Evolutionary conservation across 2,329 filamentous ascomycete species (phyloP).

Genomic region (Hypoxylon sp.): DNA sequence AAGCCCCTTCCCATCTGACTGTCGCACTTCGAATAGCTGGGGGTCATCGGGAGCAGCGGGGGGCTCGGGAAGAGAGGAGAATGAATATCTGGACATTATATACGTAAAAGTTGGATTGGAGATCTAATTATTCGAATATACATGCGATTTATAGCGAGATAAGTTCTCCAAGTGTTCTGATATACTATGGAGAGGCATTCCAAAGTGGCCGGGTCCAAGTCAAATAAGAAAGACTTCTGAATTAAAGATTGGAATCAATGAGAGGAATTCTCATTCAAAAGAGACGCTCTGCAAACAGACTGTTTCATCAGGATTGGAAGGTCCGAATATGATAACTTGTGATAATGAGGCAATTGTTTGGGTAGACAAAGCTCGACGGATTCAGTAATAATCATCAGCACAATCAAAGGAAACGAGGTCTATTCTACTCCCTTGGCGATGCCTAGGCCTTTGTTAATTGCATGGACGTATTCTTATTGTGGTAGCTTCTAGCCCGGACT

Average conservation of each 20-base stretch:
- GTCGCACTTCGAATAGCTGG: constrained; percentile 2
- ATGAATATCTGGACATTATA: not conserved
- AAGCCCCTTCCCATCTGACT: constrained; percentile 14
- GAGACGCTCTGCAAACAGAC: not conserved
- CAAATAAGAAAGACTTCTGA: not conserved
- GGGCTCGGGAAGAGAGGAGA: not conserved
- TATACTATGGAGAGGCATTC: not conserved
- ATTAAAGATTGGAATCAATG: not conserved
- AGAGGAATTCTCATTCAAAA: not conserved
- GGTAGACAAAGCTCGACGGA: constrained; percentile 29
- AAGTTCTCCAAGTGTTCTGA: not conserved
- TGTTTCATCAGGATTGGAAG: not conserved
- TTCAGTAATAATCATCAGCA: constrained; percentile 1
- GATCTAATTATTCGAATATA: too few species aligned
- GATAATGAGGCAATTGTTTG: not conserved
- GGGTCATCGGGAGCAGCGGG: not conserved
- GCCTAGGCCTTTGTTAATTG: constrained; percentile 19
- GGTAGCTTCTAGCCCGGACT: not conserved
- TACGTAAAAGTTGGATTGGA: not conserved
- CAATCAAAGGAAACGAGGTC: not conserved
- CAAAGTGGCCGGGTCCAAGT: not conserved
- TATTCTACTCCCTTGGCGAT: not conserved
- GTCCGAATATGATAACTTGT: not conserved
- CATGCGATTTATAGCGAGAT: not conserved
- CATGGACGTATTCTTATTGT: not conserved